Evolutionary conservation across 306 rosid species (phyloP), one percentile per base, ranked within the genome.

Genomic region (Cicer arietinum): DNA sequence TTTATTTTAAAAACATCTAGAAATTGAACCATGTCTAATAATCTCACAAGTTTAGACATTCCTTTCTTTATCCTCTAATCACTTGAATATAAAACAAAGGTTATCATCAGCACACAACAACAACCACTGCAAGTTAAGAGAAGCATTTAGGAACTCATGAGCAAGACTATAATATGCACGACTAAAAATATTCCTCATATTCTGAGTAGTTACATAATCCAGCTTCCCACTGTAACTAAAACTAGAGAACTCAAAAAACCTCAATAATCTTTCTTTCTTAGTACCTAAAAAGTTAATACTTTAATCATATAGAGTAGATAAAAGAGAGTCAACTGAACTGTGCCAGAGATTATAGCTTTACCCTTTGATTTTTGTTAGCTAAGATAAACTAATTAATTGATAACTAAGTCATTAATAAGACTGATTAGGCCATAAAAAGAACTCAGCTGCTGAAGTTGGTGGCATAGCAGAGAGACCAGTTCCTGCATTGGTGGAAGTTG

Each of bases 341-440:
- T 80, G 79, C 86, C 66, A 80, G 72, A 12, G 62, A 62, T 75
- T 37, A 77, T 77, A 76, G 84, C 84, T 67, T 47, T 13, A 67
- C 20, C 8, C 20, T 70, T 76, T 70, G 83, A 77, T 85, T 75
- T 80, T 75, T 80, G 88, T 83, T 88, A 83, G 88, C 83, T 50
- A 74, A 69, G 80, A 58, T 25, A 9, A 59, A 45, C 35, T 30
- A 30, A 64, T 57, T 76, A 69, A 58, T 69, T 79, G 25, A 56
- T 5, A 57, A 7, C 45, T 39, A 9, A 64, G 67, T 71, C 64
- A 74, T 88, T 83, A 90, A 67, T 87, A 88, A 5, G 88, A 60
- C 87, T 89, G 98, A 67, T 81, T 91, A 77, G 98, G 98, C 98
- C 99, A 95, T 7, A 89, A 70, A 13, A 70, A 90, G 80, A 90